Percentiles rank a stretch among this genome's conserved stretches.
These are phyloP conservation scores for Termitomyces heimii DNA, from an alignment of 768 basidiomycete species.

Conservation along the genomic window DNA sequence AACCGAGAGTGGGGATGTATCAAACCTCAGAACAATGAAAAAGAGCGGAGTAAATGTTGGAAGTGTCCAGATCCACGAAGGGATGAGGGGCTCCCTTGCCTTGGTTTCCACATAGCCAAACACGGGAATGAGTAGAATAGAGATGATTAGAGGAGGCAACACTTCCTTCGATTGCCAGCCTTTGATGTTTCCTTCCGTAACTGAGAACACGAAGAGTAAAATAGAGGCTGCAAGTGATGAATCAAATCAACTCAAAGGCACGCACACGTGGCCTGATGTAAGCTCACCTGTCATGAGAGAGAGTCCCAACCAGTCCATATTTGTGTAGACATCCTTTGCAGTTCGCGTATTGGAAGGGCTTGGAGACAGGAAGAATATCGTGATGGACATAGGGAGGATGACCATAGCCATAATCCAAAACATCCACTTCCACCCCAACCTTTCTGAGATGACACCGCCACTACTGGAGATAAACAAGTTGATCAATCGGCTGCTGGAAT, in stretches of 20 bases:
- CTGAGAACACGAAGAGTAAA: slow-evolving; percentile 28
- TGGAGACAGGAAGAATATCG: slow-evolving; percentile 20
- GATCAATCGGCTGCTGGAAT: background rate
- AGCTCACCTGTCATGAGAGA: slow-evolving; percentile 21
- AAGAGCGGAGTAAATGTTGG: slow-evolving; percentile 31
- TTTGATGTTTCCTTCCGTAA: slow-evolving; percentile 35
- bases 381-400: slow-evolving; percentile 22
- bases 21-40: slow-evolving; percentile 5
- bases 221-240: slow-evolving; percentile 13
- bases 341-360: slow-evolving; percentile 16
- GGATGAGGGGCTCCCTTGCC: slow-evolving; percentile 20
- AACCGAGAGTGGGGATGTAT: background rate
- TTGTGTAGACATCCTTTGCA: slow-evolving; percentile 1
- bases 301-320: slow-evolving; percentile 9
- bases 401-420: slow-evolving; percentile 41
- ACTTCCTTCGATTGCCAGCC: slow-evolving; percentile 40
- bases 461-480: slow-evolving; percentile 11
- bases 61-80: slow-evolving; percentile 36
- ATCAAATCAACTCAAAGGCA: slow-evolving; percentile 14
- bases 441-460: slow-evolving; percentile 33
- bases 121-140: slow-evolving; percentile 26
- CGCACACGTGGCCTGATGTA: slow-evolving; percentile 21
- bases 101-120: slow-evolving; percentile 25
- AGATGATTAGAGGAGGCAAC: slow-evolving; percentile 36
- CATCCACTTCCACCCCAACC: slow-evolving; percentile 35